Conservation (phyloP, 2,329 filamentous ascomycete genomes). For the Periconia macrospinosa region DNA sequence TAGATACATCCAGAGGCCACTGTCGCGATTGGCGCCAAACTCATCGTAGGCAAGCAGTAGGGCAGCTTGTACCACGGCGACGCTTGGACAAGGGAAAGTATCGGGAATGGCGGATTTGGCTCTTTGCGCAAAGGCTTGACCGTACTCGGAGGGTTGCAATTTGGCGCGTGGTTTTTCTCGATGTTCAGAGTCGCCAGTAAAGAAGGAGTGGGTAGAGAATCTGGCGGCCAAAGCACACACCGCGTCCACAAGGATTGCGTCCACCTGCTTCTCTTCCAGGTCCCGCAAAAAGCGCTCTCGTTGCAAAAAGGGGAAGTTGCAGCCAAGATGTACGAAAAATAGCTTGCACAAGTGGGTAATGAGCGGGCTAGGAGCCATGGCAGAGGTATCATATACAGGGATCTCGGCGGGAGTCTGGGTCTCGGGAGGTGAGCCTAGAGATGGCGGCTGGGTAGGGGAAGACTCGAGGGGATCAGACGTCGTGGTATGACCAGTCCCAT, state of each 20-base stretch:
- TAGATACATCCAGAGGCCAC: constrained; percentile 90
- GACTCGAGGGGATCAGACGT: constrained; percentile 53
- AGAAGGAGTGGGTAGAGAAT: constrained; percentile 66
- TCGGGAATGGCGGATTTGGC: constrained; percentile 83
- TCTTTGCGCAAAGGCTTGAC: constrained; percentile 76
- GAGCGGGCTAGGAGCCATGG: constrained; percentile 70
- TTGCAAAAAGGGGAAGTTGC: constrained; percentile 82
- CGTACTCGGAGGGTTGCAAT: constrained; percentile 64
- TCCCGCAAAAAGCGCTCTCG: constrained; percentile 72
- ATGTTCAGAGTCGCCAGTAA: constrained; percentile 56
- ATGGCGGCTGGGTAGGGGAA: constrained; percentile 35
- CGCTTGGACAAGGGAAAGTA: constrained; percentile 78
- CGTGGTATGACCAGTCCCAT: constrained; percentile 61
- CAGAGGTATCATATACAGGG: constrained; percentile 77
- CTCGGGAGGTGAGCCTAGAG: constrained; percentile 40
- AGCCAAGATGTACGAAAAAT: constrained; percentile 81
- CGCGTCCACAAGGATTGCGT: constrained; percentile 83
- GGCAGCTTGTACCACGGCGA: constrained; percentile 82
- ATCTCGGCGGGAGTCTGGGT: constrained; percentile 47
- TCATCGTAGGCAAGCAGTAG: constrained; percentile 85
- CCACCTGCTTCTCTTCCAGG: constrained; percentile 77
- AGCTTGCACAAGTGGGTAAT: constrained; percentile 76
- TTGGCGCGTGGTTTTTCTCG: constrained; percentile 33
- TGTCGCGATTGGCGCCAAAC: constrained; percentile 86
- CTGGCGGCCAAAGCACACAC: constrained; percentile 81